These are phyloP conservation scores for Dorcoceras hygrometricum DNA, from an alignment of 257 asterid species.

Conservation along the genomic window DNA sequence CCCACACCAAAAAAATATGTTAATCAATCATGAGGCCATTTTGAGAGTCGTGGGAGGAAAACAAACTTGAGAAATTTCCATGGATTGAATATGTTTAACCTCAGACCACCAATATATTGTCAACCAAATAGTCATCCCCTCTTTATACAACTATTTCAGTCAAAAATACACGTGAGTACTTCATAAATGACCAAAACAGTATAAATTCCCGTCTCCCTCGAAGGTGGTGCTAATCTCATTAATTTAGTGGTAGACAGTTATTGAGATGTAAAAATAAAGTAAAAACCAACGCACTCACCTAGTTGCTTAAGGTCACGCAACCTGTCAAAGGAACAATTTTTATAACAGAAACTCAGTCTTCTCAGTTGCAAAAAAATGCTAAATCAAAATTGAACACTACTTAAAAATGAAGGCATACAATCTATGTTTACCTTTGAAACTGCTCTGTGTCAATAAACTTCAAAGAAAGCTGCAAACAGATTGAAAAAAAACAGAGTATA, in stretches of 20 bases:
- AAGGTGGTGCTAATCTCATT: no score
- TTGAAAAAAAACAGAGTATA: no score
- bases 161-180: no score
- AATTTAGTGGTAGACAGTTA: slow-evolving; percentile 3
- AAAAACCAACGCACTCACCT: slow-evolving; percentile 43
- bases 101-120: no score
- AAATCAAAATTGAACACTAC: not conserved
- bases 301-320: slow-evolving; percentile 95
- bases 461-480: slow-evolving; percentile 58
- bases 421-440: slow-evolving; percentile 70
- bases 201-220: no score
- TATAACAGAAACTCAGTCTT: slow-evolving; percentile 25
- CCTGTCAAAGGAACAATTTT: slow-evolving; percentile 47
- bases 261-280: not conserved
- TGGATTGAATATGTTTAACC: no score
- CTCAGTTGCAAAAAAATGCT: slow-evolving; percentile 20
- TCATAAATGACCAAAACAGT: not conserved
- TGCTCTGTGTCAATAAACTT: slow-evolving; percentile 89
- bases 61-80: no score
- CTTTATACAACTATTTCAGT: no score
- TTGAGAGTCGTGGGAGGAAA: no score
- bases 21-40: no score
- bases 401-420: not conserved
- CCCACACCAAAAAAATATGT: no score
- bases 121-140: not conserved